These are phyloP conservation scores for Geotrichum fermentans DNA, from an alignment of 1,139 yeast genomes.

Conservation along the genomic window DNA sequence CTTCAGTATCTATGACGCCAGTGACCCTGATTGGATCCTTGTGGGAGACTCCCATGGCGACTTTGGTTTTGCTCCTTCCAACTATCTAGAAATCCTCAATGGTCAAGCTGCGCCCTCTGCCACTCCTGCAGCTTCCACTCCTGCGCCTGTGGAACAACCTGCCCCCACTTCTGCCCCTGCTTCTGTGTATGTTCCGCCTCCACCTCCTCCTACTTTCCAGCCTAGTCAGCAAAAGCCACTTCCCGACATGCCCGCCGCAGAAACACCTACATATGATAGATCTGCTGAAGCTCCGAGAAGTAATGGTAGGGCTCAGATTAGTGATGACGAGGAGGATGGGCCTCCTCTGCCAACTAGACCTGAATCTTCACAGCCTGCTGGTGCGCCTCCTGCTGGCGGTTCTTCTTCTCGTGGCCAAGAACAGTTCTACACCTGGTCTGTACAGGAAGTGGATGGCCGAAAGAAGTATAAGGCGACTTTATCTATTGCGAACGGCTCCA, in stretches of 20 bases:
- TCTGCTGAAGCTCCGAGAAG: not conserved
- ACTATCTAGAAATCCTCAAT: slow-evolving; percentile 57
- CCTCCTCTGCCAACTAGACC: slow-evolving; percentile 6
- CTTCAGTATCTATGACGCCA: slow-evolving; percentile 74
- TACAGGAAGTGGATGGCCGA: slow-evolving; percentile 88
- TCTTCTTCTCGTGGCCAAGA: slow-evolving; percentile 15
- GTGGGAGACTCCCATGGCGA: slow-evolving; percentile 52
- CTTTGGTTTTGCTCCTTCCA: slow-evolving; percentile 91
- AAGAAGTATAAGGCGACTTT: slow-evolving; percentile 66
- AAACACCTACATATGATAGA: not conserved
- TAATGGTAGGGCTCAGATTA: too few relatives aligned
- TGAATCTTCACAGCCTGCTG: not conserved
- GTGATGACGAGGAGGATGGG: slow-evolving; percentile 6
- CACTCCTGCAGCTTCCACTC: slow-evolving; percentile 5
- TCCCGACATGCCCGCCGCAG: slow-evolving; percentile 23
- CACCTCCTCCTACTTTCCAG: slow-evolving; percentile 17
- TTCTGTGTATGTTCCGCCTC: not conserved
- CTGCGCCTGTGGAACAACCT: not conserved
- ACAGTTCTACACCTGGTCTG: slow-evolving; percentile 69
- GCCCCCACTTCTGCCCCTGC: not conserved
- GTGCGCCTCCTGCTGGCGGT: slow-evolving; percentile 24
- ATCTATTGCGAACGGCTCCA: slow-evolving; percentile 53
- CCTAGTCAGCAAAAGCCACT: slow-evolving; percentile 23
- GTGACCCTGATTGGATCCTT: slow-evolving; percentile 90
- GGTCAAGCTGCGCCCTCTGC: slow-evolving; percentile 19